Percentiles rank a stretch among this genome's conserved stretches.
phyloP scores from a whole-genome alignment of 164 flowering plant genomes.

The Vitis rupestris region DNA sequence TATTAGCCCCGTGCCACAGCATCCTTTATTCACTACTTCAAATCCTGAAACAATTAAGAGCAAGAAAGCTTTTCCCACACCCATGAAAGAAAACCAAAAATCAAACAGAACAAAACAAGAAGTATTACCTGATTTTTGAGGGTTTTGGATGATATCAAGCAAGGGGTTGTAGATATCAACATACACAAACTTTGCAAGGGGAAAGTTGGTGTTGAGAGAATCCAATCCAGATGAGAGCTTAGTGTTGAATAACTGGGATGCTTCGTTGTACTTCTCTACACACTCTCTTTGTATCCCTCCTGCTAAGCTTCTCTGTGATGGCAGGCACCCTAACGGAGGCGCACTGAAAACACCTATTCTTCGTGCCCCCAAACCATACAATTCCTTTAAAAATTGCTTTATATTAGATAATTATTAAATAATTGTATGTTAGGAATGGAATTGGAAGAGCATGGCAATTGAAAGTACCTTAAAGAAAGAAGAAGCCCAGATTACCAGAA shows the following conservation, averaged over 20 bases:
- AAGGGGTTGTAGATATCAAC: constrained; percentile 25
- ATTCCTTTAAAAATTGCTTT: not conserved
- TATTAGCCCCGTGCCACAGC: no score
- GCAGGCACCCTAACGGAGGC: constrained; percentile 30
- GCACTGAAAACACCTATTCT: constrained; percentile 16
- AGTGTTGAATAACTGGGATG: constrained; percentile 19
- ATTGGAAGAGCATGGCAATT: not conserved
- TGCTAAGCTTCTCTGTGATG: constrained; percentile 9
- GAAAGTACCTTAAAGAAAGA: constrained; percentile 43
- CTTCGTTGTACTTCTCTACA: constrained; percentile 12
- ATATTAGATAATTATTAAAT: no score
- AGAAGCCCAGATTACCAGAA: constrained; percentile 43
- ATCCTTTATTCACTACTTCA: no score
- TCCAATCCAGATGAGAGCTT: constrained; percentile 11
- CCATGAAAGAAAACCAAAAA: no score
- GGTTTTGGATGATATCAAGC: constrained; percentile 27
- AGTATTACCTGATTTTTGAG: constrained; percentile 21
- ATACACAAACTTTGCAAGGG: constrained; percentile 17
- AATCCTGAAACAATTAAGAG: no score
- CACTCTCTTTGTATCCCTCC: constrained; percentile 22
- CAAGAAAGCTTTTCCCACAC: no score
- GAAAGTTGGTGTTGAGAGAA: constrained; percentile 5
- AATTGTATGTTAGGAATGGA: no score
- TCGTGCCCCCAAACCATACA: constrained; percentile 25
- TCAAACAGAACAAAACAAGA: not conserved